Percentiles rank a stretch among this genome's conserved stretches.
These are phyloP conservation scores for Mycogone perniciosa DNA, from an alignment of 2,329 filamentous ascomycete species.

Conservation along the genomic window DNA sequence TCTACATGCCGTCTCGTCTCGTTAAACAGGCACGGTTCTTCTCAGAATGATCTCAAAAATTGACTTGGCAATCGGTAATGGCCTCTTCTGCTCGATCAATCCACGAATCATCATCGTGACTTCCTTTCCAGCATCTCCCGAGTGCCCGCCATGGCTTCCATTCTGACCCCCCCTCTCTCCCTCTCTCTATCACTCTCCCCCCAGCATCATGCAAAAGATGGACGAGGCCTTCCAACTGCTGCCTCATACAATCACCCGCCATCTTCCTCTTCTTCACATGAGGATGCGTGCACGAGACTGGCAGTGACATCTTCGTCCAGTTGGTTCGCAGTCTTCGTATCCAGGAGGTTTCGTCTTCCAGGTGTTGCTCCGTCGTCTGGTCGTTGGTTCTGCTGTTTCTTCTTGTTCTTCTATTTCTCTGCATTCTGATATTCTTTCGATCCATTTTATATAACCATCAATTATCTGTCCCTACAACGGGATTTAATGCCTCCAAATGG, in stretches of 20 bases:
- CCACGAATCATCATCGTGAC: conserved; percentile 1
- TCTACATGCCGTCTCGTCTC: background rate
- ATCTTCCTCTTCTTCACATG: conserved; percentile 6
- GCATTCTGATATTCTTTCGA: background rate
- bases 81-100: background rate
- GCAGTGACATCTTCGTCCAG: conserved; percentile 16
- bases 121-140: background rate
- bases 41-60: no score
- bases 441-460: conserved; percentile 9
- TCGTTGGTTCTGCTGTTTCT: conserved; percentile 14
- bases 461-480: conserved; percentile 1
- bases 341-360: conserved; percentile 4
- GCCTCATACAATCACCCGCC: background rate
- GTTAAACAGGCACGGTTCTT: no score
- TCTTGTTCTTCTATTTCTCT: conserved; percentile 18
- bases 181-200: background rate
- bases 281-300: conserved; percentile 15
- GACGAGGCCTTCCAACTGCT: background rate
- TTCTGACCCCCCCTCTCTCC: no score
- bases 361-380: conserved; percentile 2
- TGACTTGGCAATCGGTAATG: no score
- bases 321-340: conserved; percentile 17
- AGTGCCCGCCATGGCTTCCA: background rate
- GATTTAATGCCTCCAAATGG: conserved; percentile 21
- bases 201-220: background rate